These are phyloP conservation scores for Hysterangium stoloniferum DNA, from an alignment of 768 basidiomycete genomes.

Conservation along the genomic window DNA sequence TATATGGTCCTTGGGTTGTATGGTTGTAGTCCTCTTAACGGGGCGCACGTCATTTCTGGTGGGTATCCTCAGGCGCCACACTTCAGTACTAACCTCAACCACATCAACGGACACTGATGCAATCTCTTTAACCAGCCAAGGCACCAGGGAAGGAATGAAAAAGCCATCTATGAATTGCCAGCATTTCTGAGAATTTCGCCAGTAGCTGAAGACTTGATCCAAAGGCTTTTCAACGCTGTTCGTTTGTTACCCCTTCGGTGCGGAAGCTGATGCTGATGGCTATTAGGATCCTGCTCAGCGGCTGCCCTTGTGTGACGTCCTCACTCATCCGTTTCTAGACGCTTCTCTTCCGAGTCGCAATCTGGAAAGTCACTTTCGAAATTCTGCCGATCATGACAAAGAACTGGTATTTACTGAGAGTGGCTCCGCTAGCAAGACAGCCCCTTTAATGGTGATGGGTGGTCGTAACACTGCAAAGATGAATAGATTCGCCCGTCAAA, in stretches of 20 bases:
- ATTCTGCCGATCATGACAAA: too few species aligned
- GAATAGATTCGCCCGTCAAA: too few species aligned
- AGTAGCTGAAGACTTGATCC: slow-evolving; percentile 17
- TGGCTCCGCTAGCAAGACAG: too few species aligned
- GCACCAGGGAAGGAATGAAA: slow-evolving; percentile 20
- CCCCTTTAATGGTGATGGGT: too few species aligned
- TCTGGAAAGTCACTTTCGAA: slow-evolving; percentile 6
- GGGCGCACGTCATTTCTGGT: slow-evolving; percentile 31
- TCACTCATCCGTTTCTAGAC: slow-evolving; percentile 28
- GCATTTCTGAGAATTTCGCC: slow-evolving; percentile 22
- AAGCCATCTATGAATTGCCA: slow-evolving; percentile 16
- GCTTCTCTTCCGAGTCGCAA: slow-evolving; percentile 13
- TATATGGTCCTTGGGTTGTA: slow-evolving; percentile 41
- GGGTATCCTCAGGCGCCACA: slow-evolving; percentile 8
- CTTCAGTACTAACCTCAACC: too few species aligned
- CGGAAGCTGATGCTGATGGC: slow-evolving; percentile 13
- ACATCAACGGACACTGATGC: too few species aligned
- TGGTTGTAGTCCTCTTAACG: slow-evolving; percentile 31
- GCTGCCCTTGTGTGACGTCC: slow-evolving; percentile 20
- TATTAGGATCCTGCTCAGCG: slow-evolving; percentile 22
- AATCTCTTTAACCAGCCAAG: too few species aligned
- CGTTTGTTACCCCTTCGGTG: slow-evolving; percentile 9
- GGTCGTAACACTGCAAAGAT: too few species aligned
- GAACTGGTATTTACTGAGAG: too few species aligned
- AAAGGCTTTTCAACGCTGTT: slow-evolving; percentile 18